phyloP scores from a whole-genome alignment of 2,329 filamentous ascomycete genomes.

The Aspergillus awamori region DNA sequence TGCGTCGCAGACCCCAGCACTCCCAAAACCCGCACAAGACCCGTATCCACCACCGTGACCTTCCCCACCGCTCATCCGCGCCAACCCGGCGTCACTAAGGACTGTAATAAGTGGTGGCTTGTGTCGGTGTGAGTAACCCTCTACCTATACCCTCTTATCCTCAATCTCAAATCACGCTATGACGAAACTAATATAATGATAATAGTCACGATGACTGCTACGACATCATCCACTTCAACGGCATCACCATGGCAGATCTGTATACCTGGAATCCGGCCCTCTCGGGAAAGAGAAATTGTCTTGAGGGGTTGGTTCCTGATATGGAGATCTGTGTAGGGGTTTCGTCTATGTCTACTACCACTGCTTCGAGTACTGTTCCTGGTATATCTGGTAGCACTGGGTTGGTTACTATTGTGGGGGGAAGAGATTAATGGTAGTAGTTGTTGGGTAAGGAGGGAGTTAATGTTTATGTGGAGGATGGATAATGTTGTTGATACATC shows the following conservation, averaged over 20 bases:
- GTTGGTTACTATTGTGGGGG: no score
- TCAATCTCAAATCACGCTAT: neutral
- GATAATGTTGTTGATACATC: no score
- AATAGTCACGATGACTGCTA: neutral
- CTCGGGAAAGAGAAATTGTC: neutral
- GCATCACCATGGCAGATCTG: slow-evolving; percentile 19
- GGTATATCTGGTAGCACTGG: no score
- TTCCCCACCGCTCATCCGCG: neutral
- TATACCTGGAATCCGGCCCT: slow-evolving; percentile 34
- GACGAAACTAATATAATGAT: neutral
- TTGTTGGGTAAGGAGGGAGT: no score
- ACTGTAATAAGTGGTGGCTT: slow-evolving; percentile 11
- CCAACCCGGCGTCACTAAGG: neutral
- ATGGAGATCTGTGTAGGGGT: neutral
- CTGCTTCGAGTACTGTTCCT: neutral
- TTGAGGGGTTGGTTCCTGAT: neutral
- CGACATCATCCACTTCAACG: slow-evolving; percentile 7
- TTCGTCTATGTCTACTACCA: neutral
- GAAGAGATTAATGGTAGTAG: no score
- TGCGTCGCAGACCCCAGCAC: slow-evolving; percentile 13
- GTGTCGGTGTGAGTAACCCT: neutral
- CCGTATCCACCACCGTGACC: neutral
- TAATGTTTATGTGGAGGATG: no score
- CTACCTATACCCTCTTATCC: neutral
- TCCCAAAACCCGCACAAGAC: slow-evolving; percentile 9